These are phyloP conservation scores for Microdochium paspali DNA, from an alignment of 2,329 filamentous ascomycete genomes.

Conservation along the genomic window DNA sequence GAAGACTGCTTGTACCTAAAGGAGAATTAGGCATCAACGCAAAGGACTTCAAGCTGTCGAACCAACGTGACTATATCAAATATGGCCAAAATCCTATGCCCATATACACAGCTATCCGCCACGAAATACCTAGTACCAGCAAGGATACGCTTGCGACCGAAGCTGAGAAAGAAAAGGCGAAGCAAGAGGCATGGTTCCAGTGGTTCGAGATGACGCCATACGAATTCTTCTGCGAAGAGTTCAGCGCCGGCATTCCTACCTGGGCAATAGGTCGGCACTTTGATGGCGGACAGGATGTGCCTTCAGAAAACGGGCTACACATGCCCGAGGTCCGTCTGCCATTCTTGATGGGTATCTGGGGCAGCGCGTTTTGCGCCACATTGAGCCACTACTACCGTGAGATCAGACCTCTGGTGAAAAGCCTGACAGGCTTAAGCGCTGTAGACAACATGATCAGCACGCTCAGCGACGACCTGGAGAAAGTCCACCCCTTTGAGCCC, in stretches of 20 bases:
- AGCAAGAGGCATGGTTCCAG: constrained; percentile 81
- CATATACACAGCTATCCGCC: constrained; percentile 90
- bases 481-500: constrained; percentile 91
- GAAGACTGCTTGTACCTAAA: constrained; percentile 75
- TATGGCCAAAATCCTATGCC: constrained; percentile 78
- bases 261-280: constrained; percentile 88
- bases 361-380: constrained; percentile 92
- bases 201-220: constrained; percentile 97
- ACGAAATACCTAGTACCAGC: constrained; percentile 69
- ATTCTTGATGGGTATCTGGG: constrained; percentile 87
- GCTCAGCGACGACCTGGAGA: constrained; percentile 74
- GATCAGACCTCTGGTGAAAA: constrained; percentile 70
- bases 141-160: constrained; percentile 27
- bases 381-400: constrained; percentile 95
- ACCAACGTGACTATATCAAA: constrained; percentile 67
- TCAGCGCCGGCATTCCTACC: constrained; percentile 83
- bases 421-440: constrained; percentile 63
- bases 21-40: constrained; percentile 72
- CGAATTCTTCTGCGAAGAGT: constrained; percentile 91
- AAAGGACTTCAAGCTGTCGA: constrained; percentile 81
- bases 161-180: constrained; percentile 40
- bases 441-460: constrained; percentile 78
- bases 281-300: constrained; percentile 56
- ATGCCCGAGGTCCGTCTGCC: constrained; percentile 80
- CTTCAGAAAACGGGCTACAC: constrained; percentile 55